Percentiles rank a stretch among this genome's conserved stretches.
Evolutionary conservation across 169 alveolate species (phyloP).

Genomic region (Plasmodium adleri): DNA sequence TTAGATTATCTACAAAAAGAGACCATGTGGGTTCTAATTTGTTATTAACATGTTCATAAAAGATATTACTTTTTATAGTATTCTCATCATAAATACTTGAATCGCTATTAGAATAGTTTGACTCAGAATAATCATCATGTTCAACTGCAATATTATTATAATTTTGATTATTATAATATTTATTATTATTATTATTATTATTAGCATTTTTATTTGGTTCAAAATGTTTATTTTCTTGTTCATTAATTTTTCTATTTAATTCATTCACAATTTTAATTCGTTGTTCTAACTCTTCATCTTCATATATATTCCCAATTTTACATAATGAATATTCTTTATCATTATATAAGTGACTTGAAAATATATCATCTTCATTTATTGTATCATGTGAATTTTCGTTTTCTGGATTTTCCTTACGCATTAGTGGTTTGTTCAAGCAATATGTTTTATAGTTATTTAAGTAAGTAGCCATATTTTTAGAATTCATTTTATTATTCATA

Average conservation of each 20-base stretch:
- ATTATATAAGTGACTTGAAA: constrained; percentile 27
- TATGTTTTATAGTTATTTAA: constrained; percentile 33
- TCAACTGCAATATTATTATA: background rate
- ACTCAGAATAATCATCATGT: constrained; percentile 5
- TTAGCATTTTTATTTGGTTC: background rate
- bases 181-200: background rate
- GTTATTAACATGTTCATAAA: constrained; percentile 73
- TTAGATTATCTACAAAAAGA: constrained; percentile 39
- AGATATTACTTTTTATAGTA: constrained; percentile 12
- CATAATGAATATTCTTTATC: constrained; percentile 34
- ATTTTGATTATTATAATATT: background rate
- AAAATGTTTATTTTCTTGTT: constrained; percentile 2
- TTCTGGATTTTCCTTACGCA: background rate
- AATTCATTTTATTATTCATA: constrained; percentile 61
- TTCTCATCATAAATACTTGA: constrained; percentile 66
- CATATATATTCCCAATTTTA: constrained; percentile 29
- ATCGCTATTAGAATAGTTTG: constrained; percentile 37
- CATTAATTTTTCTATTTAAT: constrained; percentile 39
- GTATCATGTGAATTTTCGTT: background rate
- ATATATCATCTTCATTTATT: constrained; percentile 17
- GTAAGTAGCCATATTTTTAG: constrained; percentile 56
- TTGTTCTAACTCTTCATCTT: constrained; percentile 45
- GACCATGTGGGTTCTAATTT: constrained; percentile 72
- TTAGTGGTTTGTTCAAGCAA: constrained; percentile 16
- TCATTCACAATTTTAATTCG: constrained; percentile 55